Conservation (phyloP, 1,139 yeast species). For the Meyerozyma athensensis region DNA sequence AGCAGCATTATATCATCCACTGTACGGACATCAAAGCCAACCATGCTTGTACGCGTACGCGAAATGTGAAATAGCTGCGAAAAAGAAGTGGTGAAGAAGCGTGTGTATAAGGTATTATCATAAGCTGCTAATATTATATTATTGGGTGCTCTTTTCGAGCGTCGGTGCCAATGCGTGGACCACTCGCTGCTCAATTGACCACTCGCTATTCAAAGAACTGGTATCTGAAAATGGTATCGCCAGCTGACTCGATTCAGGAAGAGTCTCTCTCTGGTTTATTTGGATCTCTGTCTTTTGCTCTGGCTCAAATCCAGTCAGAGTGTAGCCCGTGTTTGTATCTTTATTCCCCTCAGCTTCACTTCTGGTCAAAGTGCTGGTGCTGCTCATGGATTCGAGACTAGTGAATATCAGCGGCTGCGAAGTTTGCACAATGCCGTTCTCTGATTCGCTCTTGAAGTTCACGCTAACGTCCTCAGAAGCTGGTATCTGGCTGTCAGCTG, state of each 20-base stretch:
- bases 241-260: not conserved
- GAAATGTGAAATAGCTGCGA: not conserved
- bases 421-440: no score
- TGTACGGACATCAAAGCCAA: constrained; percentile 10
- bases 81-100: not conserved
- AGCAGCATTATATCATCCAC: constrained; percentile 17
- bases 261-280: not conserved
- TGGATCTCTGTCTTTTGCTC: no score
- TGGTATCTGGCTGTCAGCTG: no score
- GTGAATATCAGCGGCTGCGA: no score
- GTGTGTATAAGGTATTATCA: not conserved
- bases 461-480: no score
- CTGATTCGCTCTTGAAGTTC: no score
- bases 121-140: no score
- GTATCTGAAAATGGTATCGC: not conserved
- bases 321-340: no score
- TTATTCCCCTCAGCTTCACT: no score
- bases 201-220: not conserved
- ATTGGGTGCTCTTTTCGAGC: not conserved
- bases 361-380: no score
- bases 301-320: no score
- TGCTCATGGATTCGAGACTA: no score
- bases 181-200: not conserved
- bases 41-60: constrained; percentile 3
- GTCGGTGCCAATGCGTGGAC: not conserved